phyloP scores from a whole-genome alignment of 768 basidiomycete genomes.

The Rhizopogon vulgaris region DNA sequence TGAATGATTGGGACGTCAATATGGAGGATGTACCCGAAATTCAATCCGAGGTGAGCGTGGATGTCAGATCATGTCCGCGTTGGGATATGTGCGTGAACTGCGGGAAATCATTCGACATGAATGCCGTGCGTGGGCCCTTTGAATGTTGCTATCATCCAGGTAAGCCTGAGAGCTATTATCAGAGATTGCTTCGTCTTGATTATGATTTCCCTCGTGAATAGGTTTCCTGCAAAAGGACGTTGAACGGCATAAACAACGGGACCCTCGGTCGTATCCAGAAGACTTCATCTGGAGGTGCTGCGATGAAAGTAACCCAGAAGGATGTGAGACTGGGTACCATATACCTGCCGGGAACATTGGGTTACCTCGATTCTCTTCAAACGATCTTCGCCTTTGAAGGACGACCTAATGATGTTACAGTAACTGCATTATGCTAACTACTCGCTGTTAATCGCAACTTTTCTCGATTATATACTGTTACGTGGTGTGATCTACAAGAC shows the following conservation, averaged over 20 bases:
- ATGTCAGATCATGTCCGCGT: slow-evolving; percentile 19
- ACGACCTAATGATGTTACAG: background rate
- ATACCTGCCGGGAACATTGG: background rate
- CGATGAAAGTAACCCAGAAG: slow-evolving; percentile 14
- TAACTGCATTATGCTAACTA: background rate
- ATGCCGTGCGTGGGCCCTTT: slow-evolving; percentile 27
- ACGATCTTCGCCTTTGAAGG: background rate
- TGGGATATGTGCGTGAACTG: slow-evolving; percentile 46
- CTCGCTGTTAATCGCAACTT: no score
- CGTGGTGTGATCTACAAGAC: no score
- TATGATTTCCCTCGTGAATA: background rate
- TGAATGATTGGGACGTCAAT: background rate
- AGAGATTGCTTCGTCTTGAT: background rate
- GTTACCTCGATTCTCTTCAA: background rate
- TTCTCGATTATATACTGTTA: background rate
- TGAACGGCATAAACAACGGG: background rate
- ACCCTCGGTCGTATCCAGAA: slow-evolving; percentile 37
- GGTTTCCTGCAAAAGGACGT: background rate
- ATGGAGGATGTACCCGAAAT: slow-evolving; percentile 1
- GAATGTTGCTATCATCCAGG: slow-evolving; percentile 51
- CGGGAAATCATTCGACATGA: slow-evolving; percentile 40
- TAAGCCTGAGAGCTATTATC: slow-evolving; percentile 33
- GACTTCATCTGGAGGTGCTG: slow-evolving; percentile 50
- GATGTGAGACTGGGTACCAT: background rate
- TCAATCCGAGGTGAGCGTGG: background rate